phyloP scores from a whole-genome alignment of 140 eudicot genomes.

The Cichorium intybus region DNA sequence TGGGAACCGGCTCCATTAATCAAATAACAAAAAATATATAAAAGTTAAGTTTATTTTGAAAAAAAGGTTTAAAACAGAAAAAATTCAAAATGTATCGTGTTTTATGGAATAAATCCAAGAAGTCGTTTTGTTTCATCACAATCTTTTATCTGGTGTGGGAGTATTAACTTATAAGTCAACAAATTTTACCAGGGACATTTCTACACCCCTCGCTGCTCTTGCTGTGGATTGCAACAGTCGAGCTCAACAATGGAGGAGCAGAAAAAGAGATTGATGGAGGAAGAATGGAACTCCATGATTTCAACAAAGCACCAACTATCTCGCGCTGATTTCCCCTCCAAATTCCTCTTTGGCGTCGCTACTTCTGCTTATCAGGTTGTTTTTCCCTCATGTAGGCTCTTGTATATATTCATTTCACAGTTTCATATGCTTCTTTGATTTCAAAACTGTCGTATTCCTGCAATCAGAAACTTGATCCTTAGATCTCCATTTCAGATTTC shows the following conservation, averaged over 20 bases:
- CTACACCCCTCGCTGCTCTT: neutral
- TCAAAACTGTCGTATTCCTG: neutral
- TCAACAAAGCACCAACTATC: constrained; percentile 24
- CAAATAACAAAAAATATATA: too few species aligned
- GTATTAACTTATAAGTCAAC: neutral
- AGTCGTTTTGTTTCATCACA: neutral
- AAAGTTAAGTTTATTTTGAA: too few species aligned
- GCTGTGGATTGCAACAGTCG: neutral
- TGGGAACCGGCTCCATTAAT: too few species aligned
- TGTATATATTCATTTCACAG: neutral
- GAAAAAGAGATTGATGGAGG: constrained; percentile 39
- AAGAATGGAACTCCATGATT: constrained; percentile 48
- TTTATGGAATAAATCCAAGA: too few species aligned
- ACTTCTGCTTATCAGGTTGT: constrained; percentile 81
- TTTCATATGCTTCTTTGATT: neutral
- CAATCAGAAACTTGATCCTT: neutral
- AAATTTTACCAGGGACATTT: neutral
- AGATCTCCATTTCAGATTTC: constrained; percentile 1
- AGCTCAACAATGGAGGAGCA: constrained; percentile 27
- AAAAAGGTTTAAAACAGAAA: too few species aligned
- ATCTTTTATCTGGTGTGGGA: neutral
- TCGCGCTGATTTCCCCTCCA: constrained; percentile 49
- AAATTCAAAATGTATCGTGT: too few species aligned
- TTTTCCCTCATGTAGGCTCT: neutral
- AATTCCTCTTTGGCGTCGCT: constrained; percentile 73